phyloP scores from a whole-genome alignment of 208 protist species.

The Crithidia mellificae region DNA sequence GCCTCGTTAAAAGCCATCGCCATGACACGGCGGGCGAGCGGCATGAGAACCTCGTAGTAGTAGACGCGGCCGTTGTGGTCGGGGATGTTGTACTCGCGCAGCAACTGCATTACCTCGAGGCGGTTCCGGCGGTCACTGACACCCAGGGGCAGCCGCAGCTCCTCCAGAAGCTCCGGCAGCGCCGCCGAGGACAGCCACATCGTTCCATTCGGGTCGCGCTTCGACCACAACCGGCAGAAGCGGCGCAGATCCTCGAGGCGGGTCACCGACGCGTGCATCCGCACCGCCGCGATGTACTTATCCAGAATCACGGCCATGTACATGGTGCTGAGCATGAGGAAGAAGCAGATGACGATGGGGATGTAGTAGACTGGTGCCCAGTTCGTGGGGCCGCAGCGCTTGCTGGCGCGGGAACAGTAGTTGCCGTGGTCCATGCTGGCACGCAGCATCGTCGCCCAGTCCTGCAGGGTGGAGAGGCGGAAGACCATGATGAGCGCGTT shows the following conservation, averaged over 20 bases:
- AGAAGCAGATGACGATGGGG: slow-evolving; percentile 79
- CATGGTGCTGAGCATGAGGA: slow-evolving; percentile 69
- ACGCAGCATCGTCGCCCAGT: slow-evolving; percentile 87
- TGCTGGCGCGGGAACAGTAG: slow-evolving; percentile 44
- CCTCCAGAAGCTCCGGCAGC: slow-evolving; percentile 77
- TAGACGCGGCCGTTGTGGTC: slow-evolving; percentile 78
- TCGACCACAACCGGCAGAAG: slow-evolving; percentile 80
- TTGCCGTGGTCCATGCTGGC: slow-evolving; percentile 60
- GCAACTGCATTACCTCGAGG: slow-evolving; percentile 71
- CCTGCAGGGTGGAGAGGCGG: slow-evolving; percentile 84
- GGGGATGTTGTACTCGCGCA: slow-evolving; percentile 90
- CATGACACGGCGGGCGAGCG: slow-evolving; percentile 82
- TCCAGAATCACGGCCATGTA: slow-evolving; percentile 88
- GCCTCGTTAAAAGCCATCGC: slow-evolving; percentile 76
- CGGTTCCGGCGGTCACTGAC: slow-evolving; percentile 69
- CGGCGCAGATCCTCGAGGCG: slow-evolving; percentile 76
- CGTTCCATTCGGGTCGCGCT: slow-evolving; percentile 73
- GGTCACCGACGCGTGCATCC: slow-evolving; percentile 65
- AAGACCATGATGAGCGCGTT: slow-evolving; percentile 89
- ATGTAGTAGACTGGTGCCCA: slow-evolving; percentile 88
- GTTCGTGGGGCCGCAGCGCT: slow-evolving; percentile 71
- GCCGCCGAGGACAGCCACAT: slow-evolving; percentile 57
- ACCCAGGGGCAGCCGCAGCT: slow-evolving; percentile 83
- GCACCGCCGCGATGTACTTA: slow-evolving; percentile 77
- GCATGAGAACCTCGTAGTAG: slow-evolving; percentile 87